phyloP scores from a whole-genome alignment of 2,329 filamentous ascomycete species.

The Xylariaceae sp. region DNA sequence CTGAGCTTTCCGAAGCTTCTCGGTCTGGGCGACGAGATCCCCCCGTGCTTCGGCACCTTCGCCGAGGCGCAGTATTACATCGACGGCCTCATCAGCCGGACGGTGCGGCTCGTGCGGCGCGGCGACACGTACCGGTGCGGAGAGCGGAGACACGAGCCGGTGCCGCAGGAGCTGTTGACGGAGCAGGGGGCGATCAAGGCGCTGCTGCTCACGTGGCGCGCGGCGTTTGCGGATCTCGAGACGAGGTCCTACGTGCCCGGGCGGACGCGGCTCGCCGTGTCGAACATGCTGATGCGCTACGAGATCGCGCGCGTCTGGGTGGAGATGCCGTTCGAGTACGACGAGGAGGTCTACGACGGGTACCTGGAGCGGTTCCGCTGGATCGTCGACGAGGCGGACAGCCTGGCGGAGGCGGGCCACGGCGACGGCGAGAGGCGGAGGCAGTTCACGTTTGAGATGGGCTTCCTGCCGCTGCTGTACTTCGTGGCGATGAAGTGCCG shows the following conservation, averaged over 20 bases:
- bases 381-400: slow-evolving; percentile 24
- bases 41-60: slow-evolving; percentile 12
- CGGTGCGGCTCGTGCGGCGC: slow-evolving; percentile 26
- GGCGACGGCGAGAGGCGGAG: slow-evolving; percentile 3
- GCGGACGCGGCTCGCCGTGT: background rate
- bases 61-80: slow-evolving; percentile 27
- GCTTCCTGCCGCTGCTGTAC: slow-evolving; percentile 33
- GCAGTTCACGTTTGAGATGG: slow-evolving; percentile 38
- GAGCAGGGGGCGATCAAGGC: slow-evolving; percentile 18
- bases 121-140: slow-evolving; percentile 25
- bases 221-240: slow-evolving; percentile 19
- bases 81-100: slow-evolving; percentile 24
- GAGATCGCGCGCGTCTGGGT: slow-evolving; percentile 31
- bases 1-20: slow-evolving; percentile 21
- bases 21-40: slow-evolving; percentile 18
- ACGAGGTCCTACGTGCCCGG: background rate
- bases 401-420: slow-evolving; percentile 8
- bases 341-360: slow-evolving; percentile 33
- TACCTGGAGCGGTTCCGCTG: slow-evolving; percentile 24
- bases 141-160: slow-evolving; percentile 6
- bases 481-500: slow-evolving; percentile 37
- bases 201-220: slow-evolving; percentile 26
- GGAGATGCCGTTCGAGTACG: slow-evolving; percentile 21
- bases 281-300: slow-evolving; percentile 23
- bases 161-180: slow-evolving; percentile 13